Percentiles rank a stretch among this genome's conserved stretches.
Conservation (phyloP, 495 filamentous ascomycete genomes). For the Bacidia gigantensis region DNA sequence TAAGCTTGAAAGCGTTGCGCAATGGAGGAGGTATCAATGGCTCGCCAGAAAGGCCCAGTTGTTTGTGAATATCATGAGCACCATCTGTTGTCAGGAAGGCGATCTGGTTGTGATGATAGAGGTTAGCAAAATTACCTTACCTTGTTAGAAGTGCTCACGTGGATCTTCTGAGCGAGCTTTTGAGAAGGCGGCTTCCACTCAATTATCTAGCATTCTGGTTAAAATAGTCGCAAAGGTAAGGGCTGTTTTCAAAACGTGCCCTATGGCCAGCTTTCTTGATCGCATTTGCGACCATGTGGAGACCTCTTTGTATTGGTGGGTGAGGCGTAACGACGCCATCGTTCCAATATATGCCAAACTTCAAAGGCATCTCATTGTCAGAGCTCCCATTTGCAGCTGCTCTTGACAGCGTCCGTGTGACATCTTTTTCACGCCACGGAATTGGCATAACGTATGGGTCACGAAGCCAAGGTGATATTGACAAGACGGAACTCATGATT, state of each 20-base stretch:
- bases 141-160: too few relatives aligned
- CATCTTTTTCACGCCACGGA: conserved; percentile 46
- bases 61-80: conserved; percentile 24
- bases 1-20: conserved; percentile 19
- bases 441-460: conserved; percentile 46
- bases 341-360: conserved; percentile 54
- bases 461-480: conserved; percentile 45
- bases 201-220: too few relatives aligned
- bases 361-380: conserved; percentile 27
- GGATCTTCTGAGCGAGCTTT: too few relatives aligned
- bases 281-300: conserved; percentile 41
- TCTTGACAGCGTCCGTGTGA: too few relatives aligned
- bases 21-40: conserved; percentile 28
- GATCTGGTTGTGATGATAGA: too few relatives aligned
- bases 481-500: conserved; percentile 47
- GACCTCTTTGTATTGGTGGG: conserved; percentile 49
- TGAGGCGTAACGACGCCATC: conserved; percentile 61
- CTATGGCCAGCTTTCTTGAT: too few relatives aligned
- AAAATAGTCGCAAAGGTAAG: too few relatives aligned
- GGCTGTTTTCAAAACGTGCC: too few relatives aligned
- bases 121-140: too few relatives aligned
- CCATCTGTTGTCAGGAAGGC: conserved; percentile 29
- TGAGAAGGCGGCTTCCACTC: too few relatives aligned
- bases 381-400: too few relatives aligned
- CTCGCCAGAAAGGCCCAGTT: conserved; percentile 30